Evolutionary conservation across 2,329 filamentous ascomycete species (phyloP), one percentile per base, ranked within the genome.

Genomic region (Calonectria pauciramosa): DNA sequence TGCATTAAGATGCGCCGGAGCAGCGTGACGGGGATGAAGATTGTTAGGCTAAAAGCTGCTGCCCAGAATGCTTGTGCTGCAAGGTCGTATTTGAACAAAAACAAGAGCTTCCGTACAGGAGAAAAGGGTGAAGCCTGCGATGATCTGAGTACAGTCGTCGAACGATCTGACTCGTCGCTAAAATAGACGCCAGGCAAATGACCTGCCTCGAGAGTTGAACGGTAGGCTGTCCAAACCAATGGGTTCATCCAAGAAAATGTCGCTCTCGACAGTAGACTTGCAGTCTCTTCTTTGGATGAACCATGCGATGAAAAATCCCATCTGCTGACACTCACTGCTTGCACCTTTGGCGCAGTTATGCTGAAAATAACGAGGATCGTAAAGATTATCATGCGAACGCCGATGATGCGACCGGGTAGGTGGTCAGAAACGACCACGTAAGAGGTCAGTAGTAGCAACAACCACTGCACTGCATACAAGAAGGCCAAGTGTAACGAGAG

Each of bases 111-210:
- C 41, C 41, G n/a, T 6, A 11, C 41, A n/a, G 9, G 3, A 47
- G 8, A 47, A n/a, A 47, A 6, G 3, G 41, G 41, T 11, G 20
- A 20, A 3, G 20, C 18, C 2, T n/a, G 7, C 8, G 41, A 20
- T 4, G 41, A n/a, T 2, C 14, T 10, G 9, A n/a, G 11, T 9
- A 47, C 4, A 2, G 8, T n/a, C 0, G 9, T n/a, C 2, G 41
- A 3, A 1, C 11, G 16, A 10, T 4, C 7, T 47, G 41, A 47
- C 4, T 2, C 4, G 18, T n/a, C 9, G 9, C 41, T 47, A 11
- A 8, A 47, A 47, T n/a, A 20, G 11, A 47, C n/a, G 20, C n/a
- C 5, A n/a, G 10, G 11, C 3, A 47, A 20, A n/a, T 47, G 41
- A 7, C 41, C 20, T n/a, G 41, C 41, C 41, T 47, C 41, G 1